Base-by-base conservation (phyloP, 768 basidiomycete species). In the Kwoniella newhampshirensis region DNA sequence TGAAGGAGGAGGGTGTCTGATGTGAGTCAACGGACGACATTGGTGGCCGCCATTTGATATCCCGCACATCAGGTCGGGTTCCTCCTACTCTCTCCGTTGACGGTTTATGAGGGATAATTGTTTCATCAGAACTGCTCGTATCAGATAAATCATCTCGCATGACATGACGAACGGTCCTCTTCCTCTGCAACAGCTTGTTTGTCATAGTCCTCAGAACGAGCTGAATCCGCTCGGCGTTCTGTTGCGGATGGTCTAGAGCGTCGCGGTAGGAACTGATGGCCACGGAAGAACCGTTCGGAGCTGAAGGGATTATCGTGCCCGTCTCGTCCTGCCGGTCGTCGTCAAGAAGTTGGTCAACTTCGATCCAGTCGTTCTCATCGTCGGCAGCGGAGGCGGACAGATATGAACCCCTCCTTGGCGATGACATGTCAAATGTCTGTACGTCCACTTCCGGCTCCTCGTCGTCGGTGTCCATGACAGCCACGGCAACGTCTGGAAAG, bases 181-280 rank as follows among this genome's bases (percentile, higher is more conserved):
- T 75, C 23, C 68, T 67, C 47, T 71, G 62, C 18, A 71, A 57
- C 5, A 77, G 53, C 61, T 66, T 71, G 54, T 70, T 66, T 1
- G 76, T 78, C 64, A 76, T 75, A 2, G 70, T 74, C 27, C 65
- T 66, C 5, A 77, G 64, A 8, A 77, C 68, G 20, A 74, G 59
- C 44, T 73, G 69, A 15, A 77, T 55, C 8, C 66, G 54, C 35
- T 66, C 61, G 9, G 57, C 35, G 37, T 68, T 70, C 37, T 65
- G 66, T 3, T 62, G 57, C 0, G 76, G 68, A 25, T 67, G 58
- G 46, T 71, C 66, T 2, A 73, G 21, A 23, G 73, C 64, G 26
- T 74, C 71, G 7, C 32, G 60, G 58, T 57, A 74, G 0, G 60
- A 56, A 18, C 18, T 21, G 13, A 43, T 43, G 17, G 44, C 57